Evolutionary conservation across 345 rosid genomes (phyloP), one percentile per base, ranked within the genome.

Genomic region (Pistacia integerrima): DNA sequence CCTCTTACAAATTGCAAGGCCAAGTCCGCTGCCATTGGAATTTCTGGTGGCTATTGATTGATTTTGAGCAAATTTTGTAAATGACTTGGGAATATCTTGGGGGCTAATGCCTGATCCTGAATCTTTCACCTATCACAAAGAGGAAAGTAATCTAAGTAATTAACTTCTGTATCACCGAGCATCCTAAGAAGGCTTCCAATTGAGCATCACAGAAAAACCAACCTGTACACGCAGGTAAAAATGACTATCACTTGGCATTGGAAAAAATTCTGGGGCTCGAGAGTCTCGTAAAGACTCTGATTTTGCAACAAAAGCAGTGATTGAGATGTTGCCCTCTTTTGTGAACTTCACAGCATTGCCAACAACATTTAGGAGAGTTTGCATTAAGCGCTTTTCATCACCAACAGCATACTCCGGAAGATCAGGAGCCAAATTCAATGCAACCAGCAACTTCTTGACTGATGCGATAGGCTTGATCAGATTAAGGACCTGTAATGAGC

Each of bases 1-100:
- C 99, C 99, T 92, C 83, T 92, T 94, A 87, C 95, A 97, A 83
- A 97, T 97, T 68, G 98, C 99, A 70, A 92, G 97, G 61, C 99
- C 99, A 74, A 97, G 97, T 74, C 98, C 98, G 81, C 91, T 92
- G 81, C 99, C 98, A 78, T 86, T 84, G 4, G 96, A 84, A 82
- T 86, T 92, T 87, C 85, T 85, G 61, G 90, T 77, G 10, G 88
- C 88, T 65, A 79, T 72, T 74, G 97, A 79, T 75, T 92, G 98
- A 72, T 85, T 85, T 77, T 97, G 93, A 5, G 92, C 94, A 90
- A 97, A 97, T 84, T 91, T 94, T 51, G 97, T 94, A 79, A 97
- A 94, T 54, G 92, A 67, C 77, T 89, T 92, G 17, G 96, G 97
- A 80, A 90, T 85, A 74, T 97, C 98, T 88, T 89, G 97, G 20